Evolutionary conservation across 768 basidiomycete species (phyloP).

Genomic region (Phlebiopsis flavidoalba): DNA sequence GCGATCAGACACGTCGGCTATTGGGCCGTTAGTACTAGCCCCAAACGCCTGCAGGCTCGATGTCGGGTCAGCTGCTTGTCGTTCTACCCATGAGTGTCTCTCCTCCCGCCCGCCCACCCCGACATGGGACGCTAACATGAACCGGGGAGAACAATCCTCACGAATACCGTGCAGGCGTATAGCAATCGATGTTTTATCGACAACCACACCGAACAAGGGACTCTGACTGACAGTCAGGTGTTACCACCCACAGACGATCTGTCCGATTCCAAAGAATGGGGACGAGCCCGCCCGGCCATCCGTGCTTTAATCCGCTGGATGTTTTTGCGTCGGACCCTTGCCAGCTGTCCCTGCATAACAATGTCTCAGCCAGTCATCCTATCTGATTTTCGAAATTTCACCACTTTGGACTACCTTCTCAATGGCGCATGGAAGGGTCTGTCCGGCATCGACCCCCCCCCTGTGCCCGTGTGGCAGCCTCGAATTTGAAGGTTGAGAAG

Average conservation of each 20-base stretch:
- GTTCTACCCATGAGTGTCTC: slow-evolving; percentile 12
- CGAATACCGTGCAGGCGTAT: slow-evolving; percentile 67
- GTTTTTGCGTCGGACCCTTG: slow-evolving; percentile 42
- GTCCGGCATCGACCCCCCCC: slow-evolving; percentile 64
- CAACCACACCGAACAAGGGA: slow-evolving; percentile 62
- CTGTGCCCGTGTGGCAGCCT: no score
- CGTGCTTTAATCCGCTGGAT: slow-evolving; percentile 54
- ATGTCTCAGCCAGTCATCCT: slow-evolving; percentile 69
- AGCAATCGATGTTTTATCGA: slow-evolving; percentile 68
- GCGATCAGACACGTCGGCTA: background rate
- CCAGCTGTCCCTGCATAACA: slow-evolving; percentile 29
- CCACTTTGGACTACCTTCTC: slow-evolving; percentile 83
- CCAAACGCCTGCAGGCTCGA: background rate
- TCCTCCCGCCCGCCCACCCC: slow-evolving; percentile 16
- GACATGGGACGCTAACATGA: slow-evolving; percentile 51
- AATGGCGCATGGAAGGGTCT: slow-evolving; percentile 84
- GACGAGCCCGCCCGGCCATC: slow-evolving; percentile 25
- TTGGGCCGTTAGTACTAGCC: background rate
- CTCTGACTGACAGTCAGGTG: slow-evolving; percentile 66
- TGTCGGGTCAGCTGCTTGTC: background rate
- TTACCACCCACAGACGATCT: slow-evolving; percentile 45
- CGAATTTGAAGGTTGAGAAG: slow-evolving; percentile 68
- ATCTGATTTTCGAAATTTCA: slow-evolving; percentile 69
- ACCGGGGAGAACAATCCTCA: no score
- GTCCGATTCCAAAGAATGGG: slow-evolving; percentile 34